Percentiles rank a stretch among this genome's conserved stretches.
Conservation (phyloP, 176 grass and related monocot species). For the Oryza glumipatula region DNA sequence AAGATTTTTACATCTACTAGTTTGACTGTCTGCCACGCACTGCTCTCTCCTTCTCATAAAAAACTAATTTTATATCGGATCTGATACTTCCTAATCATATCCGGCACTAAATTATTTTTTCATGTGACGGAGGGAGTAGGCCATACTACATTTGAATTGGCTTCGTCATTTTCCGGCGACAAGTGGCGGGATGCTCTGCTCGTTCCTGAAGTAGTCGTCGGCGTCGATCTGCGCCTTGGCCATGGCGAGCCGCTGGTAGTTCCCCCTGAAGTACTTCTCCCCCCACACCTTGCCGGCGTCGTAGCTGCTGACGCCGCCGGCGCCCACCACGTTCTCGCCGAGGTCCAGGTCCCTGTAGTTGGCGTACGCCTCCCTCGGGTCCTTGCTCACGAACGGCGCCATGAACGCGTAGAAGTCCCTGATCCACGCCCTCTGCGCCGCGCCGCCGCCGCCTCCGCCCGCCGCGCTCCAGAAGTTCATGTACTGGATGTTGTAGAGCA, state of each 20-base stretch:
- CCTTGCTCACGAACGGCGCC: conserved; percentile 40
- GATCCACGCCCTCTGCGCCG: conserved; percentile 32
- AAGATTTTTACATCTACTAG: background rate
- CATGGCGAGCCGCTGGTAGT: conserved; percentile 45
- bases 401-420: conserved; percentile 48
- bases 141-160: too few species aligned
- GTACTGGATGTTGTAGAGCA: conserved; percentile 63
- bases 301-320: conserved; percentile 47
- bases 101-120: too few species aligned
- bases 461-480: conserved; percentile 35
- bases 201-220: conserved; percentile 59
- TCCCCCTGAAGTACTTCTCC: conserved; percentile 42
- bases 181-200: conserved; percentile 58
- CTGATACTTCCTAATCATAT: too few species aligned
- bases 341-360: conserved; percentile 66
- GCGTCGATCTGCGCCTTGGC: conserved; percentile 51
- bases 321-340: conserved; percentile 28
- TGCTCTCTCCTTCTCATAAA: too few species aligned
- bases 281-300: conserved; percentile 45
- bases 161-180: background rate
- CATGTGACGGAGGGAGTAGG: too few species aligned
- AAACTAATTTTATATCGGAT: too few species aligned
- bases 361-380: conserved; percentile 53
- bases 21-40: background rate
- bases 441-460: background rate